phyloP scores from a whole-genome alignment of 345 rosid species.

The Hibiscus mutabilis region DNA sequence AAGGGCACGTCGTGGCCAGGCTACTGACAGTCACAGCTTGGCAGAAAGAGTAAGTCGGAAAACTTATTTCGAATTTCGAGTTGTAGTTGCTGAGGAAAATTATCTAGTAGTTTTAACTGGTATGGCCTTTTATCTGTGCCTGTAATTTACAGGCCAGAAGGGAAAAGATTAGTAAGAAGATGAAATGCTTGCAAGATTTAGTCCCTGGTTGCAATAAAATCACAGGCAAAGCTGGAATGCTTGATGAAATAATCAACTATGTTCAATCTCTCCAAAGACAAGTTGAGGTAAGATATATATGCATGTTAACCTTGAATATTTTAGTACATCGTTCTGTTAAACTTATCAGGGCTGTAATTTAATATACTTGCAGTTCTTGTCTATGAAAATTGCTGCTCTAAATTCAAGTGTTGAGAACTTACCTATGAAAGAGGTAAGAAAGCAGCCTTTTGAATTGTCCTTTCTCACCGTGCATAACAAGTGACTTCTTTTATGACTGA shows the following conservation, averaged over 20 bases:
- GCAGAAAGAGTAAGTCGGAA: conserved; percentile 41
- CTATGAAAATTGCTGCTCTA: conserved; percentile 69
- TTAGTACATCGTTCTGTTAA: background rate
- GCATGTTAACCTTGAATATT: background rate
- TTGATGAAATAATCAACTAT: conserved; percentile 85
- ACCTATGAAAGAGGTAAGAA: conserved; percentile 31
- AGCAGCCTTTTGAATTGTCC: background rate
- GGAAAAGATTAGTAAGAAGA: conserved; percentile 67
- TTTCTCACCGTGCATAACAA: background rate
- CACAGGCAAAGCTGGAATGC: conserved; percentile 78
- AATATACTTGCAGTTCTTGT: conserved; percentile 50
- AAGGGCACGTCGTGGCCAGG: conserved; percentile 40
- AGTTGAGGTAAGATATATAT: conserved; percentile 43
- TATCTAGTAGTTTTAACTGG: background rate
- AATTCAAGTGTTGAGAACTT: conserved; percentile 42
- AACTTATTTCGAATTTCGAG: background rate
- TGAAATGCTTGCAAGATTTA: conserved; percentile 65
- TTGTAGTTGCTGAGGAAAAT: background rate
- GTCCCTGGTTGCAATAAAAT: conserved; percentile 64
- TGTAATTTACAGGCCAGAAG: conserved; percentile 43
- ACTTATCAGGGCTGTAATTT: background rate
- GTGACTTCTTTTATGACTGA: conserved; percentile 7
- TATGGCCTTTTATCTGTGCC: background rate
- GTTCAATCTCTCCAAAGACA: conserved; percentile 77
- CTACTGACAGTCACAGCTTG: conserved; percentile 37